Base-by-base conservation (phyloP, 75 land plant genomes). In the Sequoiadendron giganteum region DNA sequence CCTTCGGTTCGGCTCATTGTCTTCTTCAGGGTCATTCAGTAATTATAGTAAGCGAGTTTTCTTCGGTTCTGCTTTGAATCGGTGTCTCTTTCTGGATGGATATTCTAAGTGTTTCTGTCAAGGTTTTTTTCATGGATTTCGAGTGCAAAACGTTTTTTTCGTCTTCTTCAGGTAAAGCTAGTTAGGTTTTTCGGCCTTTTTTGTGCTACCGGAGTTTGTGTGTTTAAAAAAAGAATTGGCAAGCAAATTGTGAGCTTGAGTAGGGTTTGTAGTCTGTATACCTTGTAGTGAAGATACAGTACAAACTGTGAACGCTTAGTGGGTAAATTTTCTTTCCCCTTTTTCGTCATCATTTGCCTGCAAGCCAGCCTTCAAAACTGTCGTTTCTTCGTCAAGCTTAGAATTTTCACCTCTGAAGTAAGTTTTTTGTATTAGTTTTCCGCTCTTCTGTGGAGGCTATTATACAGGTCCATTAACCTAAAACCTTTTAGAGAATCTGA, bases 1-100 rank as follows among this genome's bases (percentile, higher is more conserved):
- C 54, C 42, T n/a, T 45, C 54, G 34, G 84, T 82, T n/a, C 52
- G 54, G 48, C 54, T 82, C 32, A 82, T 82, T 82, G 84, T 82
- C 34, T 82, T 82, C 54, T 82, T 82, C 34, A 47, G 84, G 43
- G 84, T 82, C n/a, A 82, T 82, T 45, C 84, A 82, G 84, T 82
- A 82, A 47, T 82, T 32, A 14, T 10, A 82, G 30, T n/a, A 75
- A 10, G 34, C 32, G 3, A 47, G 14, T 45, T 25, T 28, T 45
- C 30, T 6, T 47, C n/a, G 19, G 34, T 25, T 28, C 10, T n/a
- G 54, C 49, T 82, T 40, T 82, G 84, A 82, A 47, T 43, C 5
- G 47, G 84, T 21, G 54, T 19, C 28, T 80, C 25, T 21, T 79
- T 47, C 54, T 82, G 30, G 9, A 82, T 47, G 48, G 54, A 25